Evolutionary conservation across 495 filamentous ascomycete species (phyloP), one percentile per base, ranked within the genome.

Genomic region (Penicillium atrosanguineum): DNA sequence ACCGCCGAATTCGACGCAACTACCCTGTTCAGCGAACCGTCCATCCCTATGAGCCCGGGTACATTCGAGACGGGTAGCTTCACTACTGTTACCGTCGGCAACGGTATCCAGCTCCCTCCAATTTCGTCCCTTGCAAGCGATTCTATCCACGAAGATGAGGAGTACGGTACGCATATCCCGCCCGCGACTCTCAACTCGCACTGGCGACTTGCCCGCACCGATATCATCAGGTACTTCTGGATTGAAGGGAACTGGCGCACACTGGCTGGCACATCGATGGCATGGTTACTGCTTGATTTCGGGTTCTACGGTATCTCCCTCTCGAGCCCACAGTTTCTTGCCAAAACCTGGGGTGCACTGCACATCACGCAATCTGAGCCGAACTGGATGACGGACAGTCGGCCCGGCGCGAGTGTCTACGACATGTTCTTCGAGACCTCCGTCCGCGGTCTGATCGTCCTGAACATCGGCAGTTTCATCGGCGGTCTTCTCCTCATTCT

Each of bases 281-380:
- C 64, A 9, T 84, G 80, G 81, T 64, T 82, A 9, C 56, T 82
- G 0, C 63, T 84, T 15, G 80, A 84, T 43, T 79, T 83, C 41
- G 77, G 73, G 3, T 84, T 83, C 59, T 84, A 81, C 57, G 79
- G 79, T 6, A 75, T 84, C 29, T 76, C 77, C 11, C 63, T 84
- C 7, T 79, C 75, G 6, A 76, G 67, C 44, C 70, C 65, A 4
- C 74, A 73, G 45, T 71, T 67, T 38, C 61, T 76, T 19, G 69
- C 70, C 12, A 75, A 74, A 36, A 76, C 73, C 3, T 75, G 74
- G 74, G 70, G 70, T 50, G 50, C 68, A 12, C 53, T 73, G 59
- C 48, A 71, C 56, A 40, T 77, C 57, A 31, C 55, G 44, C 14
- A 61, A 0, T 31, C 65, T 0, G 64, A 65, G 1, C 73, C 73